A percentile compares a stretch with the other conserved stretches of the same genome.
phyloP scores from a whole-genome alignment of 345 rosid genomes.

The Eucalyptus victrix region DNA sequence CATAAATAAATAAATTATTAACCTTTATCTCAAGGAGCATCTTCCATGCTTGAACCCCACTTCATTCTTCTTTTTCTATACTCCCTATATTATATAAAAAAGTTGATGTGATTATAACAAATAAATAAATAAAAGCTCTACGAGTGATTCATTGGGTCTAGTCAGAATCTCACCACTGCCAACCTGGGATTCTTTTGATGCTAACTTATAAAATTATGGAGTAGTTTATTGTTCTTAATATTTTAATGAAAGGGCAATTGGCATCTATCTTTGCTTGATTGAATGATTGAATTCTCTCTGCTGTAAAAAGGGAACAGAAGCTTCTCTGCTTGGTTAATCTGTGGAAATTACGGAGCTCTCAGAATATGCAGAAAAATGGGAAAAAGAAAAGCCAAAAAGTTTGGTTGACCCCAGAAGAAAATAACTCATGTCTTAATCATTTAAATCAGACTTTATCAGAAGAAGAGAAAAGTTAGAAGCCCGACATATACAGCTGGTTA shows the following conservation, averaged over 20 bases:
- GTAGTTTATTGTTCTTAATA: neutral
- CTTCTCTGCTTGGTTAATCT: constrained; percentile 17
- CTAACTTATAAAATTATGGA: neutral
- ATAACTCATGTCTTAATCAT: constrained; percentile 38
- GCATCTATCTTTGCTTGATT: constrained; percentile 12
- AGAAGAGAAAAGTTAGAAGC: neutral
- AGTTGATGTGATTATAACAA: neutral
- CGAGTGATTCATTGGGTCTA: constrained; percentile 29
- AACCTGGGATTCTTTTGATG: constrained; percentile 49
- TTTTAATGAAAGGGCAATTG: neutral
- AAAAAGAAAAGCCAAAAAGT: neutral
- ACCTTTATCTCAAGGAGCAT: neutral
- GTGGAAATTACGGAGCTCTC: constrained; percentile 7
- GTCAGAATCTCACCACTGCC: constrained; percentile 51
- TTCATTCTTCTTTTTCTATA: neutral
- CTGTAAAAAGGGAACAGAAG: constrained; percentile 16
- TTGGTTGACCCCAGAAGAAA: neutral
- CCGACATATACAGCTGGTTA: constrained; percentile 74
- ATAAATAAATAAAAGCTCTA: neutral
- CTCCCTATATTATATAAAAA: neutral
- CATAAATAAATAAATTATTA: neutral
- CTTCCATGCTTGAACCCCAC: constrained; percentile 41
- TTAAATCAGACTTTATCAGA: constrained; percentile 19
- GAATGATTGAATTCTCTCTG: neutral
- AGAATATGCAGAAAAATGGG: constrained; percentile 14